Evolutionary conservation across 257 asterid species (phyloP).

Genomic region (Solanum gracilifrons): DNA sequence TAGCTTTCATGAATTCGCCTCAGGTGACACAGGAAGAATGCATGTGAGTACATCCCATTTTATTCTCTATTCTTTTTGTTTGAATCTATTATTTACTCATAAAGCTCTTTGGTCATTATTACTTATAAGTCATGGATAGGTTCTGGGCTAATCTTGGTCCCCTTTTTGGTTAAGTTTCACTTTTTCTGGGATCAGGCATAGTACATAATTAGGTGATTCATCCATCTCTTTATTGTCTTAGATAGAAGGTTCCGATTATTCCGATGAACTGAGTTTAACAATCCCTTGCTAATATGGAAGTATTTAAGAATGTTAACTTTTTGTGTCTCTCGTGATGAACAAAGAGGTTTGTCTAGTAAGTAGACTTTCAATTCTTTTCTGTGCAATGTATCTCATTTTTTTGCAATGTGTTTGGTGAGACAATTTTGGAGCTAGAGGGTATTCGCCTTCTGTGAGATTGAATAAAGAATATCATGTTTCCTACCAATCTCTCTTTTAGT

Average conservation of each 20-base stretch:
- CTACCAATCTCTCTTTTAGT: neutral
- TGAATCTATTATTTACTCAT: neutral
- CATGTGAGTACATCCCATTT: neutral
- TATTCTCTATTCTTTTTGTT: neutral
- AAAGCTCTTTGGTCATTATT: neutral
- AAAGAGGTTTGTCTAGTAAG: neutral
- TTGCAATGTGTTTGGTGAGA: neutral
- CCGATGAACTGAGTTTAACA: neutral
- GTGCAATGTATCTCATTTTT: neutral
- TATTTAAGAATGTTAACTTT: neutral
- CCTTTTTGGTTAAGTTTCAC: neutral
- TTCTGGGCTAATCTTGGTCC: neutral
- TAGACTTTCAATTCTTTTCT: neutral
- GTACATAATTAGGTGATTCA: neutral
- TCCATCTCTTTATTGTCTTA: neutral
- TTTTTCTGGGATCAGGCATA: neutral
- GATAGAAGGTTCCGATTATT: neutral
- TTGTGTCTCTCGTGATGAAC: neutral
- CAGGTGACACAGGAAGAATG: neutral
- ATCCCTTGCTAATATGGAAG: neutral
- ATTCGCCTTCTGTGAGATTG: neutral
- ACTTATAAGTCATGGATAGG: neutral
- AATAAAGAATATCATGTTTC: neutral
- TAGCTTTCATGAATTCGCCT: neutral
- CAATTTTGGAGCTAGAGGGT: neutral